Evolutionary conservation across 106 monocot species (phyloP).

Genomic region (Triglochin maritima): DNA sequence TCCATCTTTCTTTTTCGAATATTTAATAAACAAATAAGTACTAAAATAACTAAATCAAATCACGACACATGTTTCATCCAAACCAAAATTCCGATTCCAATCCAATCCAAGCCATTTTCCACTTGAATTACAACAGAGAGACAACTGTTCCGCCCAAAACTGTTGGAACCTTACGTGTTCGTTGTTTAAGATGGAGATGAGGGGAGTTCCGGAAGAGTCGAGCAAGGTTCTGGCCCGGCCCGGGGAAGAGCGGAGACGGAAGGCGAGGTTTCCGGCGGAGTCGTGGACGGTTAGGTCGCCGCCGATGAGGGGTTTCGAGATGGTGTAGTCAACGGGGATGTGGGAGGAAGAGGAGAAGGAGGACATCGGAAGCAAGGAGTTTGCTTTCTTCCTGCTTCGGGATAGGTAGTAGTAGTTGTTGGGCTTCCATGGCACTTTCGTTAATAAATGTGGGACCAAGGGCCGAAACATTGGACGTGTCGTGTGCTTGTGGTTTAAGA

Average conservation of each 20-base stretch:
- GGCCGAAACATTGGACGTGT: too few relatives aligned
- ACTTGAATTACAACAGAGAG: too few relatives aligned
- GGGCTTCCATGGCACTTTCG: too few relatives aligned
- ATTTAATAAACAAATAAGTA: too few relatives aligned
- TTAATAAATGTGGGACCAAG: too few relatives aligned
- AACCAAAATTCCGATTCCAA: too few relatives aligned
- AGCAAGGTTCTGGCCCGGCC: conserved; percentile 5
- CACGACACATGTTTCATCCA: too few relatives aligned
- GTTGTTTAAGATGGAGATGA: conserved; percentile 3
- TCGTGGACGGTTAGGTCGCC: conserved; percentile 10
- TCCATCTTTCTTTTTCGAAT: too few relatives aligned
- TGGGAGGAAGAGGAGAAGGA: background rate
- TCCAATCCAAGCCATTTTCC: too few relatives aligned
- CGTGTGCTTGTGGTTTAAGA: too few relatives aligned
- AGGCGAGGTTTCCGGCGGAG: conserved; percentile 2
- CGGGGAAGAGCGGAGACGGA: background rate
- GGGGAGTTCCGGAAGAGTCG: background rate
- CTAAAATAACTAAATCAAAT: too few relatives aligned
- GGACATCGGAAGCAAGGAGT: background rate
- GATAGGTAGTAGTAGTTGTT: too few relatives aligned
- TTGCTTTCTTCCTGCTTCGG: background rate
- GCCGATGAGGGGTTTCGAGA: background rate
- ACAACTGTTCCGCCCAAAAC: background rate
- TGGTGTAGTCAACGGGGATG: conserved; percentile 13
- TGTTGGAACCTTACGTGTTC: background rate